Conservation (phyloP, 2,329 filamentous ascomycete species). For the Hypoxylon sp. region DNA sequence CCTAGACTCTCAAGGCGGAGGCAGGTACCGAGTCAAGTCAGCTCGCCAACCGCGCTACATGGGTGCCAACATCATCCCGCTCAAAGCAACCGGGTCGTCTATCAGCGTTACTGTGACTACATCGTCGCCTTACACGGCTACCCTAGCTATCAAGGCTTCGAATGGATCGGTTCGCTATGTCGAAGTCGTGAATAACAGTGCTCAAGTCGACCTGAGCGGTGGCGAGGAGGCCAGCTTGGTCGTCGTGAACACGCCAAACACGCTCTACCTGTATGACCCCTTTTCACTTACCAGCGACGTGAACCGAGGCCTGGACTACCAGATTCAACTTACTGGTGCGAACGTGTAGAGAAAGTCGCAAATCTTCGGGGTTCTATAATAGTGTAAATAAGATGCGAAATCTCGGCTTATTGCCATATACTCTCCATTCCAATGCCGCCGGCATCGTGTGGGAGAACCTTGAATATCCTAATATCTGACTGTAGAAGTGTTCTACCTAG, state of each 20-base stretch:
- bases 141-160: constrained; percentile 49
- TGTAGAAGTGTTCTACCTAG: constrained; percentile 20
- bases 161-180: constrained; percentile 50
- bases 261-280: constrained; percentile 54
- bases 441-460: constrained; percentile 48
- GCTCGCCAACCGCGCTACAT: constrained; percentile 56
- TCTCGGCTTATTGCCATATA: no score
- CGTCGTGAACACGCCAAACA: constrained; percentile 56
- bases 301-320: constrained; percentile 50
- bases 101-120: constrained; percentile 48
- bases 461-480: constrained; percentile 48
- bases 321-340: constrained; percentile 37
- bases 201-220: constrained; percentile 44
- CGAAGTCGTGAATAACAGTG: constrained; percentile 47
- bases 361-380: no score
- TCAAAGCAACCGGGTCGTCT: constrained; percentile 47
- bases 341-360: no score
- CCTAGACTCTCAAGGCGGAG: constrained; percentile 49
- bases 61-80: constrained; percentile 58
- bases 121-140: constrained; percentile 50
- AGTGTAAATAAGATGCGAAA: no score
- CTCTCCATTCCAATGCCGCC: constrained; percentile 54
- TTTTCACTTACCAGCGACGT: constrained; percentile 50
- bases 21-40: constrained; percentile 53
- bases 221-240: constrained; percentile 56